phyloP scores from a whole-genome alignment of 306 rosid genomes.

The Acacia melanoxylon region DNA sequence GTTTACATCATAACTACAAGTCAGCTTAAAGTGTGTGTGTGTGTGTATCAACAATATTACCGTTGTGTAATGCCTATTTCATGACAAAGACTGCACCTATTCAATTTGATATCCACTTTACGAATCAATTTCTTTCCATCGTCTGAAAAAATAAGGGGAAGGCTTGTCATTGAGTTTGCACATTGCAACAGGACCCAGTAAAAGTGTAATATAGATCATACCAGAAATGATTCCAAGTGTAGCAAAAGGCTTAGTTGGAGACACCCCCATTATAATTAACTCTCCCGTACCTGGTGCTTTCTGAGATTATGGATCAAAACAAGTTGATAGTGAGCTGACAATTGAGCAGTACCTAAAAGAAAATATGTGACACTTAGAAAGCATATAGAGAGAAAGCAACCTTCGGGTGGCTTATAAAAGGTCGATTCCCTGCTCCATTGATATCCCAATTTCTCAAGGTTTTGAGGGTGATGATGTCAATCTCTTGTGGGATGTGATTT shows the following conservation, averaged over 20 bases:
- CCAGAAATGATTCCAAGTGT: constrained; percentile 54
- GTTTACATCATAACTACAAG: not conserved
- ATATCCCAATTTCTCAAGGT: constrained; percentile 50
- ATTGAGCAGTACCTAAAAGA: not conserved
- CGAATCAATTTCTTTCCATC: constrained; percentile 48
- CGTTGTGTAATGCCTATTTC: constrained; percentile 53
- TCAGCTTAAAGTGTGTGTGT: not conserved
- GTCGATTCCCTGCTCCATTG: constrained; percentile 44
- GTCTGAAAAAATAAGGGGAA: constrained; percentile 29
- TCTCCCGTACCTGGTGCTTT: constrained; percentile 47
- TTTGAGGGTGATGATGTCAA: constrained; percentile 41
- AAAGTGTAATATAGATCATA: not conserved
- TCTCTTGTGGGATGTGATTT: constrained; percentile 43
- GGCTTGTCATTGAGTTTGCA: not conserved
- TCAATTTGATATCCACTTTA: constrained; percentile 42
- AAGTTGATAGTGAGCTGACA: not conserved
- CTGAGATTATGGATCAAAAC: constrained; percentile 2
- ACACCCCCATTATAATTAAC: constrained; percentile 42
- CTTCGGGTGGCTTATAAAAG: constrained; percentile 61
- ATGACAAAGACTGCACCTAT: constrained; percentile 44
- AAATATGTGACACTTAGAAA: not conserved
- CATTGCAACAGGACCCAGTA: not conserved
- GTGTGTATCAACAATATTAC: constrained; percentile 20
- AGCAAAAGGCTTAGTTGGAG: constrained; percentile 42
- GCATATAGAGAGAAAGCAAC: not conserved